Percentiles rank a stretch among this genome's conserved stretches.
Evolutionary conservation across 2,329 filamentous ascomycete genomes (phyloP).

Genomic region (Dothistroma septosporum): DNA sequence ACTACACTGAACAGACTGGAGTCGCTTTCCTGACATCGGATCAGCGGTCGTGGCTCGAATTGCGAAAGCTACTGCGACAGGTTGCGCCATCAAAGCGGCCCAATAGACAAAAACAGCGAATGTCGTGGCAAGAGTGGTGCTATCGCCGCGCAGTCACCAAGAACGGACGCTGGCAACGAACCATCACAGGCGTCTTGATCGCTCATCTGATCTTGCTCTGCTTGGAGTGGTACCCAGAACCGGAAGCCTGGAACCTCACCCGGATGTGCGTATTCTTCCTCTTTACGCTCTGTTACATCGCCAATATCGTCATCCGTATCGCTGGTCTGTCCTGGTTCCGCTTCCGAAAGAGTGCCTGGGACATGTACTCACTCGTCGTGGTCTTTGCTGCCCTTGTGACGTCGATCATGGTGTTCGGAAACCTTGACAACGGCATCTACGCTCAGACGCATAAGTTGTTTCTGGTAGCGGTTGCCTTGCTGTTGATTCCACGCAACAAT

Average conservation of each 20-base stretch:
- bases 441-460: constrained; percentile 89
- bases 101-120: constrained; percentile 66
- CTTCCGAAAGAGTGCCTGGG: constrained; percentile 92
- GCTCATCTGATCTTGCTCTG: constrained; percentile 80
- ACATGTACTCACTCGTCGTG: constrained; percentile 77
- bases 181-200: constrained; percentile 73
- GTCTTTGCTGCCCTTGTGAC: constrained; percentile 79
- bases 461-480: constrained; percentile 79
- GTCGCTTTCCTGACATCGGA: constrained; percentile 94
- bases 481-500: constrained; percentile 94
- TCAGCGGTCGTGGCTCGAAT: constrained; percentile 92
- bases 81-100: constrained; percentile 93
- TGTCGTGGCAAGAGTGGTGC: constrained; percentile 85
- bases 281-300: constrained; percentile 79
- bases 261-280: constrained; percentile 61
- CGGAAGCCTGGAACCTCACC: constrained; percentile 62
- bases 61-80: constrained; percentile 85
- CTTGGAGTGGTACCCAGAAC: constrained; percentile 78
- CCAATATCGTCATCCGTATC: constrained; percentile 79
- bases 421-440: constrained; percentile 56
- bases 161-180: constrained; percentile 83
- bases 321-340: constrained; percentile 86
- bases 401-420: constrained; percentile 67
- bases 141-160: constrained; percentile 93
- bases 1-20: constrained; percentile 97